Conservation (phyloP, 768 basidiomycete genomes). For the Ephemerocybe angulata region DNA sequence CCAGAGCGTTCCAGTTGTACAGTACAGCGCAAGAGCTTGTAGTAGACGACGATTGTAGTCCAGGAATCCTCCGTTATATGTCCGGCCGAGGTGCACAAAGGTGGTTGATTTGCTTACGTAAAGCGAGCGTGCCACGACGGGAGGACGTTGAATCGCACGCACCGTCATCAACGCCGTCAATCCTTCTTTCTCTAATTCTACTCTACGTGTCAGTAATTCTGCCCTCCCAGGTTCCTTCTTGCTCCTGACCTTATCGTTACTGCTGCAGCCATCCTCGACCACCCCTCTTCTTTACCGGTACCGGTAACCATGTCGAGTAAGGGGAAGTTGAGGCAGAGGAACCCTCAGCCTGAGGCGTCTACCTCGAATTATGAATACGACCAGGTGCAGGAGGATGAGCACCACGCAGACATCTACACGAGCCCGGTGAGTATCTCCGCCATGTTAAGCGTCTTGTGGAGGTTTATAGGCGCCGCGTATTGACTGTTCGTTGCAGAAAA, state of each 20-base stretch:
- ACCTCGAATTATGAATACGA: conserved; percentile 20
- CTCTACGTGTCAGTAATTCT: conserved; percentile 1
- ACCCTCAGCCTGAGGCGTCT: conserved; percentile 14
- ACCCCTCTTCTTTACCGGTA: conserved; percentile 16
- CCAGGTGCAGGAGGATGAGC: conserved; percentile 49
- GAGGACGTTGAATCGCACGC: not conserved
- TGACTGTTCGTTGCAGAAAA: conserved; percentile 32
- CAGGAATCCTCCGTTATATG: not conserved
- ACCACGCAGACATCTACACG: conserved; percentile 45
- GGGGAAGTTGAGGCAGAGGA: conserved; percentile 22
- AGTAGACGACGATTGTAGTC: too few species aligned
- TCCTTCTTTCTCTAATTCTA: not conserved
- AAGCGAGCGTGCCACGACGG: not conserved
- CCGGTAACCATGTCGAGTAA: conserved; percentile 27
- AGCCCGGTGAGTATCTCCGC: conserved; percentile 45
- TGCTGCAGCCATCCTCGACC: conserved; percentile 2
- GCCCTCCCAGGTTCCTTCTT: not conserved
- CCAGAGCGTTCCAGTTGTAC: too few species aligned
- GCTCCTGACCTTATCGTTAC: conserved; percentile 9
- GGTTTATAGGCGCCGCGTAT: too few species aligned
- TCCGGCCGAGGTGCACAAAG: not conserved
- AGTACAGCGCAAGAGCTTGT: too few species aligned
- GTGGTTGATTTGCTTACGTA: not conserved
- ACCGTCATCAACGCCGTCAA: not conserved
- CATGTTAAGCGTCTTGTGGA: too few species aligned